phyloP scores from a whole-genome alignment of 208 protist species.

The Leishmania amazonensis region DNA sequence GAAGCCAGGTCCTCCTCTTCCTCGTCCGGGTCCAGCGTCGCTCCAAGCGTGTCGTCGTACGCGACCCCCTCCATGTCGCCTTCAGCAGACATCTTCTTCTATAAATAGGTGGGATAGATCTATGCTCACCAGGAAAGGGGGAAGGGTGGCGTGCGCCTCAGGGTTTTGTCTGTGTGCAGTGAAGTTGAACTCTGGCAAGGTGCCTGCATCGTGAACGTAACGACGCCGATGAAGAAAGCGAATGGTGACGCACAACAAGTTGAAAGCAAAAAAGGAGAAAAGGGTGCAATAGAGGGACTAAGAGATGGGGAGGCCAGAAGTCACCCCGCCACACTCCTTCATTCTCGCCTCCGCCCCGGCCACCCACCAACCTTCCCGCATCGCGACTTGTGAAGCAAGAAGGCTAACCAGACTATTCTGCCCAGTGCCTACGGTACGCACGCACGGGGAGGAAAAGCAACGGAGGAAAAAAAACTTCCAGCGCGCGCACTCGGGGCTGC shows the following conservation, averaged over 20 bases:
- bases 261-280: background rate
- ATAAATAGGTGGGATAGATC: background rate
- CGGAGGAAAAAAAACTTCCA: background rate
- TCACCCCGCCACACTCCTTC: background rate
- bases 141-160: background rate
- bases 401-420: background rate
- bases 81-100: slow-evolving; percentile 9
- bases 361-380: background rate
- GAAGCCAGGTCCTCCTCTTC: slow-evolving; percentile 30
- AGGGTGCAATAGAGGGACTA: background rate
- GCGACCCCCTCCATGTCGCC: background rate
- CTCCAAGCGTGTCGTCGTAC: slow-evolving; percentile 22
- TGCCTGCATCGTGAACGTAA: background rate
- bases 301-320: background rate
- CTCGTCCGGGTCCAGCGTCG: slow-evolving; percentile 18
- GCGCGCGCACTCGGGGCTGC: background rate
- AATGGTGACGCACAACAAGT: background rate
- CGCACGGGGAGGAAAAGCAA: background rate
- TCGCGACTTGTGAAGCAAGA: background rate
- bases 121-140: background rate
- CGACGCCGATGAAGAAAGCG: background rate
- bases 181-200: background rate
- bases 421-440: background rate
- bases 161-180: background rate
- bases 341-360: background rate